Evolutionary conservation across 257 asterid genomes (phyloP).

Genomic region (Jacaranda copaia): DNA sequence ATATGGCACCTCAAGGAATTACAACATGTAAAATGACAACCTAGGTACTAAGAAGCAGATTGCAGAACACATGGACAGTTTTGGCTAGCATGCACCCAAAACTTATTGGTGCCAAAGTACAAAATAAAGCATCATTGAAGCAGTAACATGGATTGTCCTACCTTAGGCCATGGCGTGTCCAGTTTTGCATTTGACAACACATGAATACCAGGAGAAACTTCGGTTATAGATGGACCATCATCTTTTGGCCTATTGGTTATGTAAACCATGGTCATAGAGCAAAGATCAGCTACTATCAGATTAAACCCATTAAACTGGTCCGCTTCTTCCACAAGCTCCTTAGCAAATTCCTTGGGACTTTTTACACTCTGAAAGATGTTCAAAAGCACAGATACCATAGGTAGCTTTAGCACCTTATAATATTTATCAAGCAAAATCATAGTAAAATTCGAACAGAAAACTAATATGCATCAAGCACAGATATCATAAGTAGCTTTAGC

Average conservation of each 20-base stretch:
- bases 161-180: slow-evolving; percentile 95
- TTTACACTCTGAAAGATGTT: slow-evolving; percentile 54
- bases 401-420: not conserved
- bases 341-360: slow-evolving; percentile 68
- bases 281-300: slow-evolving; percentile 72
- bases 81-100: not conserved
- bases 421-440: not conserved
- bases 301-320: slow-evolving; percentile 71
- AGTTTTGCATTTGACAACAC: slow-evolving; percentile 80
- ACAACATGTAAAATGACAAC: too few species aligned
- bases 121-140: slow-evolving; percentile 1
- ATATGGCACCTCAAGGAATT: too few species aligned
- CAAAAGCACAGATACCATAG: not conserved
- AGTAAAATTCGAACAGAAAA: not conserved
- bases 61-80: not conserved
- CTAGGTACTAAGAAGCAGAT: too few species aligned
- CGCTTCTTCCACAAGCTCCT: slow-evolving; percentile 61
- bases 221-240: slow-evolving; percentile 39
- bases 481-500: not conserved
- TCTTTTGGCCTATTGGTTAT: slow-evolving; percentile 75
- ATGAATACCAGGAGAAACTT: slow-evolving; percentile 88
- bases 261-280: slow-evolving; percentile 74
- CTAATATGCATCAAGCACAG: not conserved
- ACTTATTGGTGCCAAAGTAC: not conserved
- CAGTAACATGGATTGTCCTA: slow-evolving; percentile 22